Evolutionary conservation across 148 eudicot genomes (phyloP).

Genomic region (Vaccinium macrocarpon): DNA sequence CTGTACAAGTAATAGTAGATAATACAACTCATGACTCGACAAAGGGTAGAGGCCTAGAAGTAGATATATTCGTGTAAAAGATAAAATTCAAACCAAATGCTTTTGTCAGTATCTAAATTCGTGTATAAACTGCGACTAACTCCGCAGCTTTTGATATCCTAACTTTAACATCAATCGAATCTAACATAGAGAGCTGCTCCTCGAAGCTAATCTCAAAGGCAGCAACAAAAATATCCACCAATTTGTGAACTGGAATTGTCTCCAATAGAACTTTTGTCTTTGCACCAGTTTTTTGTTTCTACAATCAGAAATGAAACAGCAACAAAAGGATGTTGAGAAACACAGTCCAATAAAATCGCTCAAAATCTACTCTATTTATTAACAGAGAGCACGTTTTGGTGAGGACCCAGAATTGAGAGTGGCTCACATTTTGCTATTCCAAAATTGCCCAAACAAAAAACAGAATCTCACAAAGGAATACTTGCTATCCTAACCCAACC

Average conservation of each 20-base stretch:
- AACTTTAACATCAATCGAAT: conserved; percentile 89
- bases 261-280: conserved; percentile 97
- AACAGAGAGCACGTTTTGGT: too few relatives aligned
- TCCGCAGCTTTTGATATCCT: conserved; percentile 97
- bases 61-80: background rate
- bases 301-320: conserved; percentile 17
- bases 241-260: conserved; percentile 92
- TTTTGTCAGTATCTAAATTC: background rate
- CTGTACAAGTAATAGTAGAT: conserved; percentile 36
- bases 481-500: too few relatives aligned
- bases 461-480: too few relatives aligned
- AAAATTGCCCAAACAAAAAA: too few relatives aligned
- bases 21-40: conserved; percentile 6
- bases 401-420: too few relatives aligned
- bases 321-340: background rate
- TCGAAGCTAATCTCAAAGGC: conserved; percentile 99
- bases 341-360: conserved; percentile 10
- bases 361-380: background rate
- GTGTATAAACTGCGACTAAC: conserved; percentile 85
- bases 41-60: background rate
- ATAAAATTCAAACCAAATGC: background rate
- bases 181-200: conserved; percentile 95
- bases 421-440: too few relatives aligned
- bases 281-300: conserved; percentile 98
- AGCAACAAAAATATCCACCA: conserved; percentile 99